Evolutionary conservation across 805 yeast species (phyloP).

Genomic region (Metschnikowia arizonensis): DNA sequence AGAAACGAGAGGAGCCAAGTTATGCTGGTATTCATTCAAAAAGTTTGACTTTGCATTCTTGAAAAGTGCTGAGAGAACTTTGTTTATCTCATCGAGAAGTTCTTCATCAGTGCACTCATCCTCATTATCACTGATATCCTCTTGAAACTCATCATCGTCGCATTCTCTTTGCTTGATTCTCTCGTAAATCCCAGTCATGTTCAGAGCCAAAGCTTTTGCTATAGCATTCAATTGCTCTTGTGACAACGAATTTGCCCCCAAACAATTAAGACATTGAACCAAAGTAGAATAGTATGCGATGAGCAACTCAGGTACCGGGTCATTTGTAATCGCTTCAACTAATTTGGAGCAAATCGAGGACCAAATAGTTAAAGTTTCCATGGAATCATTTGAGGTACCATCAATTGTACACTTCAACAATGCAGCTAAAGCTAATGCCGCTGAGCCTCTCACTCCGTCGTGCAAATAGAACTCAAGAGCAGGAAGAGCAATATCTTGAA

Average conservation of each 20-base stretch:
- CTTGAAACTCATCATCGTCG: constrained; percentile 82
- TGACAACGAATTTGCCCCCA: constrained; percentile 62
- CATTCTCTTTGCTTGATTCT: constrained; percentile 70
- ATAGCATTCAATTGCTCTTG: constrained; percentile 52
- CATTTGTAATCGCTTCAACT: constrained; percentile 62
- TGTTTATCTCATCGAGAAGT: constrained; percentile 78
- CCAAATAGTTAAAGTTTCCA: constrained; percentile 71
- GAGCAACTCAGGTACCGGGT: constrained; percentile 78
- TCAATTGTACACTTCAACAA: constrained; percentile 60
- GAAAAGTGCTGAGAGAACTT: constrained; percentile 67
- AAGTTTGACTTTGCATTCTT: constrained; percentile 55
- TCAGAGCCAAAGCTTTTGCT: constrained; percentile 55
- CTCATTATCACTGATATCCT: constrained; percentile 80
- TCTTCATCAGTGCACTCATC: constrained; percentile 88
- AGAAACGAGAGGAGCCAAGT: constrained; percentile 58
- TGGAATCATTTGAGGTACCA: constrained; percentile 50
- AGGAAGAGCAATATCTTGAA: constrained; percentile 77
- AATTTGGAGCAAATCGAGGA: constrained; percentile 61
- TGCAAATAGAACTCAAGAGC: constrained; percentile 87
- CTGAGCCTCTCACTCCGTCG: constrained; percentile 91
- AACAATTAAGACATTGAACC: constrained; percentile 57
- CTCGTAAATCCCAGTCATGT: constrained; percentile 62
- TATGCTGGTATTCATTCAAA: constrained; percentile 56
- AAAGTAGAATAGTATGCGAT: constrained; percentile 75
- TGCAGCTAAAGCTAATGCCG: constrained; percentile 79